A percentile compares a stretch with the other conserved stretches of the same genome.
These are phyloP conservation scores for Polyporus tsugae DNA, from an alignment of 1,284 basidiomycete species.

Conservation along the genomic window DNA sequence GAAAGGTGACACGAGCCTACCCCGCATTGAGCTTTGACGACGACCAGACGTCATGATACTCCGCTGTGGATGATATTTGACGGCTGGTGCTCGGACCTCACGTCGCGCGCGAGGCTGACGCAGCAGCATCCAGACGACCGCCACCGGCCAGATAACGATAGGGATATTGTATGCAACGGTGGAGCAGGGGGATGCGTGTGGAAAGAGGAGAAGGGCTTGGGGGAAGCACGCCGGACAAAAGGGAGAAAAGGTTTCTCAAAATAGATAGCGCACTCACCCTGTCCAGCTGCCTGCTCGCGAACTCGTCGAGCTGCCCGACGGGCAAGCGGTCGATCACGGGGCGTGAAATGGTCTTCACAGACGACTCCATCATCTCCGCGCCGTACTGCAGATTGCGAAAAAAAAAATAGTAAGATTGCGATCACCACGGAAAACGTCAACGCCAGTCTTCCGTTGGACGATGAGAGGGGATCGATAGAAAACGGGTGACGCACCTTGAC, in stretches of 20 bases:
- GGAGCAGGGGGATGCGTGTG: not conserved
- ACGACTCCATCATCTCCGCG: conserved; percentile 88
- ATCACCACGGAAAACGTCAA: no score
- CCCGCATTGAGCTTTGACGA: not conserved
- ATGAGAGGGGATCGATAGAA: conserved; percentile 9
- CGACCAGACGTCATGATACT: conserved; percentile 16
- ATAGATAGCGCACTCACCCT: conserved; percentile 54
- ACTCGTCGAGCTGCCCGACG: conserved; percentile 84
- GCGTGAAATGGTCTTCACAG: conserved; percentile 82
- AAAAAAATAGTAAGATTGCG: not conserved
- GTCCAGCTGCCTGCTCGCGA: conserved; percentile 88
- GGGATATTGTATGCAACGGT: not conserved
- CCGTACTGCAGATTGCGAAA: conserved; percentile 66
- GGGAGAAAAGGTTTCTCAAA: not conserved
- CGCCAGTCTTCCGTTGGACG: conserved; percentile 1
- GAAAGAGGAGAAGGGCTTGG: not conserved
- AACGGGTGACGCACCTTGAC: conserved; percentile 64
- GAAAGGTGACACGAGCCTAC: not conserved
- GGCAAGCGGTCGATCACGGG: conserved; percentile 87
- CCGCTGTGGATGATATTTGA: not conserved
- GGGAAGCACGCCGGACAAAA: not conserved
- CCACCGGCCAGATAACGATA: not conserved
- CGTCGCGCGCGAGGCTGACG: conserved; percentile 19
- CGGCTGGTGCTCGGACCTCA: conserved; percentile 13
- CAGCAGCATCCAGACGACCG: conserved; percentile 27